These are phyloP conservation scores for Dactylonectria estremocensis DNA, from an alignment of 2,329 filamentous ascomycete species.

Conservation along the genomic window DNA sequence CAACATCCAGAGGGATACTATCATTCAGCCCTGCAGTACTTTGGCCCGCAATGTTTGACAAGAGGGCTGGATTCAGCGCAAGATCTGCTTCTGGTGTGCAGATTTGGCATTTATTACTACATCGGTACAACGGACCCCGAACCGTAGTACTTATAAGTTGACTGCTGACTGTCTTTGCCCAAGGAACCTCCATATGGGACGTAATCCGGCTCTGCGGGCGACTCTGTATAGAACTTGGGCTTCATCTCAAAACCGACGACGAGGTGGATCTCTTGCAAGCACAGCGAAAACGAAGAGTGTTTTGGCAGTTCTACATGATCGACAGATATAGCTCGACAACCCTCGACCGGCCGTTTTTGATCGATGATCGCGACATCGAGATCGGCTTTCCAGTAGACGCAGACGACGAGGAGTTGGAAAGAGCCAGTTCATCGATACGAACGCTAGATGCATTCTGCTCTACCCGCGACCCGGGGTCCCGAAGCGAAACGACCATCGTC, in stretches of 20 bases:
- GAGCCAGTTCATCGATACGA: not conserved
- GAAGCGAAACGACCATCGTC: slow-evolving; percentile 43
- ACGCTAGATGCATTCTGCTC: not conserved
- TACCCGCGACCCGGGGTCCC: not conserved
- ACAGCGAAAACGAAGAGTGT: slow-evolving; percentile 35
- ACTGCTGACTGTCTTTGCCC: too few species aligned
- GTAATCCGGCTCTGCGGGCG: slow-evolving; percentile 35
- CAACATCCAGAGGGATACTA: too few species aligned
- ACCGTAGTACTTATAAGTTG: not conserved
- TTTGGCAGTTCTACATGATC: slow-evolving; percentile 43
- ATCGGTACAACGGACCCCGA: slow-evolving; percentile 21
- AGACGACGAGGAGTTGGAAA: slow-evolving; percentile 32
- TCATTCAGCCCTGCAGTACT: too few species aligned
- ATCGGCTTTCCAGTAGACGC: slow-evolving; percentile 34
- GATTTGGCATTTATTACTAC: slow-evolving; percentile 43
- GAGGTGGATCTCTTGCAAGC: slow-evolving; percentile 26
- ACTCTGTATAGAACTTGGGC: slow-evolving; percentile 37
- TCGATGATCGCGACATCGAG: slow-evolving; percentile 36
- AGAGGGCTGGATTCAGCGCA: slow-evolving; percentile 34
- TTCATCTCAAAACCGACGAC: slow-evolving; percentile 14
- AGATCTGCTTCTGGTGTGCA: slow-evolving; percentile 36
- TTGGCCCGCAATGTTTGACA: too few species aligned
- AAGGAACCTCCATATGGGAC: slow-evolving; percentile 42
- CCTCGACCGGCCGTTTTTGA: slow-evolving; percentile 33
- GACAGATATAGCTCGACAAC: slow-evolving; percentile 40